A percentile compares a stretch with the other conserved stretches of the same genome.
Evolutionary conservation across 306 rosid genomes (phyloP).

Genomic region (cucumber (Cucumis sativus)): Cucumber_9930_V3 NC_026660.2:10520001-10520500

Average conservation of each 20-base stretch:
- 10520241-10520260: background rate
- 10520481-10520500: constrained; percentile 41
- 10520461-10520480: constrained; percentile 55
- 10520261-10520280: background rate
- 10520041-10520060: background rate
- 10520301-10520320: constrained; percentile 13
- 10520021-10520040: background rate
- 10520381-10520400: constrained; percentile 15
- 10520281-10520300: constrained; percentile 4
- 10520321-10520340: constrained; percentile 10
- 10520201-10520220: background rate
- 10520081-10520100: background rate
- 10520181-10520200: too few relatives aligned
- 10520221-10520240: background rate
- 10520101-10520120: background rate
- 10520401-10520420: background rate
- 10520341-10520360: constrained; percentile 24
- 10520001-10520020: background rate
- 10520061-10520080: background rate
- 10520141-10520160: background rate
- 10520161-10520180: background rate
- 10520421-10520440: constrained; percentile 26
- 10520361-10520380: background rate
- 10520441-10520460: constrained; percentile 44
- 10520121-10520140: background rate